Conservation (phyloP, 1,284 basidiomycete genomes). For the Chiua sp. region DNA sequence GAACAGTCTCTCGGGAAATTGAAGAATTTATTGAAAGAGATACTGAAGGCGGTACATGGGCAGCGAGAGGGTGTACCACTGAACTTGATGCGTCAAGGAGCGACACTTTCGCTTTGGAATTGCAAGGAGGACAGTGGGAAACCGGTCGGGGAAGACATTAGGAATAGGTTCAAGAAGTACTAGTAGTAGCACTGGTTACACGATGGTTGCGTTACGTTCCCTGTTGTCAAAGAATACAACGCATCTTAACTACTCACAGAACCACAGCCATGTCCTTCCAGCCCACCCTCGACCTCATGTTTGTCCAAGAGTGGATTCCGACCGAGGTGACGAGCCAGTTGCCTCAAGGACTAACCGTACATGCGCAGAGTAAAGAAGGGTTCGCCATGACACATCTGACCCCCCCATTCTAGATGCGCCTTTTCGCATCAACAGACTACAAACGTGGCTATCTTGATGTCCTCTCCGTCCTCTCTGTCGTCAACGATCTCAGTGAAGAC, state of each 20-base stretch:
- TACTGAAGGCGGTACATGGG: conserved; percentile 23
- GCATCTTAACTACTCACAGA: not conserved
- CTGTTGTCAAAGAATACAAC: not conserved
- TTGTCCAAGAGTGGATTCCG: conserved; percentile 72
- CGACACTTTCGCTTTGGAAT: conserved; percentile 25
- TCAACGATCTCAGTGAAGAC: conserved; percentile 76
- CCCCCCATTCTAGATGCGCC: conserved; percentile 70
- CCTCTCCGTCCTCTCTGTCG: conserved; percentile 80
- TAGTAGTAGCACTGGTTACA: not conserved
- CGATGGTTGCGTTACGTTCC: not conserved
- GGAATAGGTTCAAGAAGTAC: conserved; percentile 20
- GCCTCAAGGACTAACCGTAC: conserved; percentile 50
- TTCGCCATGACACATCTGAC: not conserved
- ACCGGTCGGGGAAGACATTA: conserved; percentile 24
- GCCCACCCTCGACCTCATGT: conserved; percentile 76
- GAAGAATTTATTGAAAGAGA: conserved; percentile 29
- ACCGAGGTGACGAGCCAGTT: conserved; percentile 60
- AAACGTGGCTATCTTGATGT: conserved; percentile 83
- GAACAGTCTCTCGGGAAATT: conserved; percentile 28
- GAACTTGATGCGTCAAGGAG: conserved; percentile 24
- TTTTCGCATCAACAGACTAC: conserved; percentile 88
- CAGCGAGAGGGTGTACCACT: no score
- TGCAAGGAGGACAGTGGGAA: conserved; percentile 32
- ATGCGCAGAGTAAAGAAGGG: not conserved
- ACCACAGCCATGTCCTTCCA: not conserved